These are phyloP conservation scores for Podospora appendiculata DNA, from an alignment of 495 filamentous ascomycete genomes.

Conservation along the genomic window DNA sequence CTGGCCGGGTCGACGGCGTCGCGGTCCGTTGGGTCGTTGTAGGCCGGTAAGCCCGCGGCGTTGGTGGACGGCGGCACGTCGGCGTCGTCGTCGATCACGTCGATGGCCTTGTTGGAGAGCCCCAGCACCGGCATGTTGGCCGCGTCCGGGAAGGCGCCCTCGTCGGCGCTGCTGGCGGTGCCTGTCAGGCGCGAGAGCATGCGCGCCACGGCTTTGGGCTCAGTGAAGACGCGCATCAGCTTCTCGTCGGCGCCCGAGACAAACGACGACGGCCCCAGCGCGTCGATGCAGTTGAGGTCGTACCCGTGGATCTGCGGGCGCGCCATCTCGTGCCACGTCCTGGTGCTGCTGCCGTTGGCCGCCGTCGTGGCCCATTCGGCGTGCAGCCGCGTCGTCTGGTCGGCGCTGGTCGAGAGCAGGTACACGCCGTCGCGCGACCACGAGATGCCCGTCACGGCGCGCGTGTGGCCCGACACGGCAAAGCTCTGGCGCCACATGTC, in stretches of 20 bases:
- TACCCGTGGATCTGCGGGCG: constrained; percentile 97
- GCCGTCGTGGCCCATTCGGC: constrained; percentile 59
- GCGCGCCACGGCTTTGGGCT: constrained; percentile 74
- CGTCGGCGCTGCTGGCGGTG: constrained; percentile 26
- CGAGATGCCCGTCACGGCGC: constrained; percentile 66
- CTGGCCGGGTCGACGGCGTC: constrained; percentile 34
- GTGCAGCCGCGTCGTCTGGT: constrained; percentile 92
- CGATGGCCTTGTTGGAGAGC: constrained; percentile 89
- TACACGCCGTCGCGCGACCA: constrained; percentile 83
- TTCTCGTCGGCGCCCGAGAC: constrained; percentile 98
- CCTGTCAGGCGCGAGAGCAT: constrained; percentile 64
- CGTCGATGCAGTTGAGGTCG: constrained; percentile 88
- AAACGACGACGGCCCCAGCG: constrained; percentile 61
- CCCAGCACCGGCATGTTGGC: constrained; percentile 92
- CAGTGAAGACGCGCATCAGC: constrained; percentile 85
- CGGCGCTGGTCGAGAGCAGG: constrained; percentile 78
- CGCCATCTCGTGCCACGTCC: constrained; percentile 88
- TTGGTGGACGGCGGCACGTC: constrained; percentile 10
- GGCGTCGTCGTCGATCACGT: constrained; percentile 47
- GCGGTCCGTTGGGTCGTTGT: constrained; percentile 29
- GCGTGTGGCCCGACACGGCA: constrained; percentile 78
- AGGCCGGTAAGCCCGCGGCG: not conserved
- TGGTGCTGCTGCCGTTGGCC: constrained; percentile 15
- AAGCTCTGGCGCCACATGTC: constrained; percentile 69
- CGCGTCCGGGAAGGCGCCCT: constrained; percentile 63